phyloP scores from a whole-genome alignment of 176 grass and related monocot genomes.

The Pontederia crassipes region DNA sequence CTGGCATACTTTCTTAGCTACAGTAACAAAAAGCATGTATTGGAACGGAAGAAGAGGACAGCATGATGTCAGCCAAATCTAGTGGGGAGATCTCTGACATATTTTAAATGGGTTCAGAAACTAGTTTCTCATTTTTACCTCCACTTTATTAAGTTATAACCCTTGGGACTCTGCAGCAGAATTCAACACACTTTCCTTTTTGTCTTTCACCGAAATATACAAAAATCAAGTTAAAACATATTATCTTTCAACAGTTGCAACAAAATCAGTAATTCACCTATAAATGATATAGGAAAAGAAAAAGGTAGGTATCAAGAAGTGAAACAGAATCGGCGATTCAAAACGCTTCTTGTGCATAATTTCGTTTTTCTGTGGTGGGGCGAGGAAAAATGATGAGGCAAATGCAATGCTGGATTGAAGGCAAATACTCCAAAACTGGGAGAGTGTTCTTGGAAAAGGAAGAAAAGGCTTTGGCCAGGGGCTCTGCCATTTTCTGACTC shows the following conservation, averaged over 20 bases:
- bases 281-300: too few relatives aligned
- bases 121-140: constrained; percentile 15
- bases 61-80: constrained; percentile 53
- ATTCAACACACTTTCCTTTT: too few relatives aligned
- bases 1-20: constrained; percentile 15
- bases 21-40: constrained; percentile 27
- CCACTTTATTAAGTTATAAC: too few relatives aligned
- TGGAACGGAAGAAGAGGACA: constrained; percentile 14
- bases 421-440: constrained; percentile 11
- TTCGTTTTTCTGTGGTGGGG: not conserved
- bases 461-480: not conserved
- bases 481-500: constrained; percentile 8
- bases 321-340: not conserved
- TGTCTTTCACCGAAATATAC: too few relatives aligned
- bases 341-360: not conserved
- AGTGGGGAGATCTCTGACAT: constrained; percentile 30
- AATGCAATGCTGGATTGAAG: constrained; percentile 1
- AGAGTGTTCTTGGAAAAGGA: constrained; percentile 16
- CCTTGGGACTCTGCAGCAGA: too few relatives aligned
- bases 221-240: too few relatives aligned
- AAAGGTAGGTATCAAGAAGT: not conserved
- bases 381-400: not conserved
- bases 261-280: too few relatives aligned
- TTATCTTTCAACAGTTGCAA: too few relatives aligned
- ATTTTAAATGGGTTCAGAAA: constrained; percentile 41